phyloP scores from a whole-genome alignment of 2,329 filamentous ascomycete genomes.

The Colletotrichum zoysiae region DNA sequence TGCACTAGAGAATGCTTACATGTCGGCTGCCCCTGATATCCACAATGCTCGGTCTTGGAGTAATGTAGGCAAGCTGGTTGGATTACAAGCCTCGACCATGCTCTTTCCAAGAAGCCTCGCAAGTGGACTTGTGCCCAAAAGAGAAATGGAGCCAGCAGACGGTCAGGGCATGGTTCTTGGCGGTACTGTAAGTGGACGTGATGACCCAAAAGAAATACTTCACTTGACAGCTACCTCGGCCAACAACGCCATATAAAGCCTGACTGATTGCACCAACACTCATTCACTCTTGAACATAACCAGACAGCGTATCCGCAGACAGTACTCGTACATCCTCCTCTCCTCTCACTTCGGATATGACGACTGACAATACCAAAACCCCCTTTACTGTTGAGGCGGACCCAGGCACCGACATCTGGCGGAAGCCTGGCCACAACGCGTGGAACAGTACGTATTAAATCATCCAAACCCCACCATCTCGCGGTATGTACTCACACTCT shows the following conservation, averaged over 20 bases:
- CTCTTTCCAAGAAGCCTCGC: too few relatives aligned
- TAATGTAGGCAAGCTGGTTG: neutral
- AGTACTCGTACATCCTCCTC: neutral
- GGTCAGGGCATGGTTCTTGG: too few relatives aligned
- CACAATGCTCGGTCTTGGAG: neutral
- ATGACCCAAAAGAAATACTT: too few relatives aligned
- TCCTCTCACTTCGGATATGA: neutral
- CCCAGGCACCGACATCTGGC: constrained; percentile 80
- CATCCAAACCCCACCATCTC: neutral
- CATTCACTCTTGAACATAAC: neutral
- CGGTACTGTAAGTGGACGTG: too few relatives aligned
- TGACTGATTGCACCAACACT: neutral
- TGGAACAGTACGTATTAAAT: constrained; percentile 66
- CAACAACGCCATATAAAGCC: neutral
- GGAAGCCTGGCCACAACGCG: constrained; percentile 69
- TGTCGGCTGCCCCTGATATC: neutral
- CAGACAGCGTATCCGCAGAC: neutral
- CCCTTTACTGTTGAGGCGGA: constrained; percentile 66
- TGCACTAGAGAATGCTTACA: neutral
- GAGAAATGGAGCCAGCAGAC: too few relatives aligned
- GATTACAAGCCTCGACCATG: too few relatives aligned
- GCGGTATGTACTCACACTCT: constrained; percentile 33
- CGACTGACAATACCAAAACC: neutral
- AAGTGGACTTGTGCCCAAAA: too few relatives aligned
- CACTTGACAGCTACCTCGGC: too few relatives aligned